These are phyloP conservation scores for Nicotiana sylvestris DNA, from an alignment of 257 asterid genomes.

Conservation along the genomic window DNA sequence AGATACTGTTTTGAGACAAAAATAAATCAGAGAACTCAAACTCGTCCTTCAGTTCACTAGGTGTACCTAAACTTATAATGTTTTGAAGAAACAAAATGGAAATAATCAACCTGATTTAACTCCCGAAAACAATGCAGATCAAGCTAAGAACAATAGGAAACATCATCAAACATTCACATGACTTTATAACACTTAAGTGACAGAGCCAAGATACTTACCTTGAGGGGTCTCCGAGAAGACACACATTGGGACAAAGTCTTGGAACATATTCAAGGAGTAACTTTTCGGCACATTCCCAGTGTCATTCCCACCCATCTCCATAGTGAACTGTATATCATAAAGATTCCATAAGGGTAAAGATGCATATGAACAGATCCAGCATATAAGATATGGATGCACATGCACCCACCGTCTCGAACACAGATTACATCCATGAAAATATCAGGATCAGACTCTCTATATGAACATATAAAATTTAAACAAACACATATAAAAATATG, in stretches of 20 bases:
- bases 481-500: neutral
- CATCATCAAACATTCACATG: neutral
- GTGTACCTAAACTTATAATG: neutral
- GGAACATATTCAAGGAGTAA: constrained; percentile 75
- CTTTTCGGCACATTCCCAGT: constrained; percentile 61
- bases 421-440: neutral
- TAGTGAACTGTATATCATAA: constrained; percentile 50
- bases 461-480: neutral
- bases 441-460: neutral
- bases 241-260: constrained; percentile 90
- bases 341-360: neutral
- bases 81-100: neutral
- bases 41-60: neutral
- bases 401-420: neutral
- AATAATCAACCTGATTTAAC: neutral
- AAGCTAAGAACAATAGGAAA: neutral
- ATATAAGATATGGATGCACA: neutral
- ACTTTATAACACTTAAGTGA: neutral
- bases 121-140: neutral
- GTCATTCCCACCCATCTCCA: constrained; percentile 83
- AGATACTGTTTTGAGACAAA: neutral
- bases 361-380: neutral
- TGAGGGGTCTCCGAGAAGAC: constrained; percentile 67
- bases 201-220: constrained; percentile 37
- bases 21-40: neutral